Evolutionary conservation across 441 rosid species (phyloP).

Genomic region (Adansonia grandidieri): DNA sequence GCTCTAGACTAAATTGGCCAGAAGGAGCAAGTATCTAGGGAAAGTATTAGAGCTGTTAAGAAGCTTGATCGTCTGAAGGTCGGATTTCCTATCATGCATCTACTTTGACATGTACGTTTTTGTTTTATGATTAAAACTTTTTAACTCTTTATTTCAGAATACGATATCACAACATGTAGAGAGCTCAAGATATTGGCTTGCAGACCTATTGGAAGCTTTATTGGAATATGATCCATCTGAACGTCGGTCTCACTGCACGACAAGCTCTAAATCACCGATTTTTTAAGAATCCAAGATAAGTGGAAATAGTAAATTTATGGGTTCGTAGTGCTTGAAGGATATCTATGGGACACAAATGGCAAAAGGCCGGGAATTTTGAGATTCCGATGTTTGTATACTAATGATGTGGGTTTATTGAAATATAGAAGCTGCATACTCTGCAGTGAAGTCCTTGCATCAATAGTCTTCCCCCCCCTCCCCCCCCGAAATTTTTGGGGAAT

Average conservation of each 20-base stretch:
- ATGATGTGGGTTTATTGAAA: conserved; percentile 19
- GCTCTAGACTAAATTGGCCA: conserved; percentile 73
- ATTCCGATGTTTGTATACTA: conserved; percentile 12
- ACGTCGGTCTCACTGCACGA: conserved; percentile 58
- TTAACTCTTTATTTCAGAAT: conserved; percentile 43
- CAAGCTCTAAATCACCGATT: conserved; percentile 75
- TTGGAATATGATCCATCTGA: conserved; percentile 68
- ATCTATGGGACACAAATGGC: background rate
- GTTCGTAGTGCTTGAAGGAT: background rate
- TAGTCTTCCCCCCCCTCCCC: too few relatives aligned
- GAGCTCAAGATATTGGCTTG: conserved; percentile 45
- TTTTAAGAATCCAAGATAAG: conserved; percentile 46
- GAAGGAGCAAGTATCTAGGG: conserved; percentile 80
- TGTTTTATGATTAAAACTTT: background rate
- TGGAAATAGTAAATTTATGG: background rate
- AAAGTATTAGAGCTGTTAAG: conserved; percentile 80
- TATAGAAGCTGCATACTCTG: background rate
- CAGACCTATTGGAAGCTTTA: conserved; percentile 60
- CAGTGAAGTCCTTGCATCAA: background rate
- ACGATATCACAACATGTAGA: conserved; percentile 53
- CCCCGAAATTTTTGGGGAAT: too few relatives aligned
- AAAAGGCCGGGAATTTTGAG: conserved; percentile 8
- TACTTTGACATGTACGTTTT: background rate
- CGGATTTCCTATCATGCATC: background rate
- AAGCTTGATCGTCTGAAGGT: conserved; percentile 76